Evolutionary conservation across 768 basidiomycete genomes (phyloP).

Genomic region (Gautieria morchelliformis): DNA sequence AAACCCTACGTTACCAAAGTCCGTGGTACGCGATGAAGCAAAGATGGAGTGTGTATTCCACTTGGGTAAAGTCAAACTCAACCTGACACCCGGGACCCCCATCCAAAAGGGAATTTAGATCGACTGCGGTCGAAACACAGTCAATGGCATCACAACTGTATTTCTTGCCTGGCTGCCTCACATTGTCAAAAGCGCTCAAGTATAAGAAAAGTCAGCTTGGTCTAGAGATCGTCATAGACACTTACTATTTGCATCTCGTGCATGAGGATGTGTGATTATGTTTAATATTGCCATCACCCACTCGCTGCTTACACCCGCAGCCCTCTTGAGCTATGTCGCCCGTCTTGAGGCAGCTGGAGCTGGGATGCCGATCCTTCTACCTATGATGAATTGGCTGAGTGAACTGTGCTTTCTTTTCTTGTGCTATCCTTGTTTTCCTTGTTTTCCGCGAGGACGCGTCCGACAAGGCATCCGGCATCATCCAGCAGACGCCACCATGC

Average conservation of each 20-base stretch:
- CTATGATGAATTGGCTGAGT: too few species aligned
- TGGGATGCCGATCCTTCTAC: too few species aligned
- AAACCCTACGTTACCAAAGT: slow-evolving; percentile 48
- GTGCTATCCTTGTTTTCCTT: too few species aligned
- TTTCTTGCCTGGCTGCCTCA: slow-evolving; percentile 47
- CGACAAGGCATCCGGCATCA: too few species aligned
- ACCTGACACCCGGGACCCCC: slow-evolving; percentile 44
- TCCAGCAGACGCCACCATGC: too few species aligned
- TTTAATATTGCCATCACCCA: too few species aligned
- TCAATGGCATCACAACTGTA: slow-evolving; percentile 51
- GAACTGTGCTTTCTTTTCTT: too few species aligned
- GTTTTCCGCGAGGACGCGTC: too few species aligned
- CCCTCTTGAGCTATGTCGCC: too few species aligned
- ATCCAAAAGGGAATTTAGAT: slow-evolving; percentile 58
- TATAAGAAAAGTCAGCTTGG: background rate
- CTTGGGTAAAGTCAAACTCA: slow-evolving; percentile 64
- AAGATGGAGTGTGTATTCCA: slow-evolving; percentile 85
- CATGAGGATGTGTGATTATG: slow-evolving; percentile 82
- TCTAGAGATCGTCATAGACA: background rate
- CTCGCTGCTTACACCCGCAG: too few species aligned
- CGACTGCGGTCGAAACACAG: slow-evolving; percentile 61
- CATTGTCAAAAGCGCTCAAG: slow-evolving; percentile 63
- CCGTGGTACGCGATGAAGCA: slow-evolving; percentile 46
- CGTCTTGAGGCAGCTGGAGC: too few species aligned
- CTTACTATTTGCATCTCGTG: slow-evolving; percentile 77